Conservation (phyloP, 257 asterid species). For the Salvia hispanica region DNA sequence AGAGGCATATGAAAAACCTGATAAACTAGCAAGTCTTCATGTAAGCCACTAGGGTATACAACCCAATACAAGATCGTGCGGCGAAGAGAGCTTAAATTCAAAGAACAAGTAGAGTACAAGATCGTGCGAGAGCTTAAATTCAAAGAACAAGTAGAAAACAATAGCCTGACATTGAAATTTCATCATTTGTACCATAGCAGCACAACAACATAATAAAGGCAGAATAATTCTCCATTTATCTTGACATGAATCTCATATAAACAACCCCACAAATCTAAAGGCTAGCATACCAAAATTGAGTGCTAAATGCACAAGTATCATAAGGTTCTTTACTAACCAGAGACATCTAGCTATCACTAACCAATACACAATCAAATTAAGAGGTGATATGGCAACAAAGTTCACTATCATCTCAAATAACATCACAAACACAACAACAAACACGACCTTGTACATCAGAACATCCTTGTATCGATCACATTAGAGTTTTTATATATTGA, state of each 20-base stretch:
- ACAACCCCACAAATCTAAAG: not conserved
- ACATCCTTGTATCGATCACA: constrained; percentile 31
- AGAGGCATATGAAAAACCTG: not conserved
- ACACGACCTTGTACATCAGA: constrained; percentile 18
- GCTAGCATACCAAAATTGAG: not conserved
- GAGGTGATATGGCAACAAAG: not conserved
- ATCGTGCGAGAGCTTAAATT: not conserved
- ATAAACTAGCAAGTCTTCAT: not conserved
- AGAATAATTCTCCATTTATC: not conserved
- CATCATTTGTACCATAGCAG: not conserved
- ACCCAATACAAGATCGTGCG: not conserved
- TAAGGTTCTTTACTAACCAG: no score
- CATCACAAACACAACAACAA: not conserved
- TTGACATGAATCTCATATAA: not conserved
- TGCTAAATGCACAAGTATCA: no score
- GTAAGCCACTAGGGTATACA: not conserved
- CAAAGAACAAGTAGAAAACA: not conserved
- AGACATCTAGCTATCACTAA: not conserved
- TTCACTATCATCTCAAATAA: constrained; percentile 5
- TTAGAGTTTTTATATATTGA: constrained; percentile 30
- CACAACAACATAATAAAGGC: not conserved
- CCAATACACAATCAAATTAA: not conserved
- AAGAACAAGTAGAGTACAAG: not conserved
- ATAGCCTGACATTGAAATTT: not conserved
- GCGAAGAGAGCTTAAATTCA: not conserved